A percentile compares a stretch with the other conserved stretches of the same genome.
These are phyloP conservation scores for Lignosus rhinocerotis DNA, from an alignment of 1,284 basidiomycete species.

Conservation along the genomic window DNA sequence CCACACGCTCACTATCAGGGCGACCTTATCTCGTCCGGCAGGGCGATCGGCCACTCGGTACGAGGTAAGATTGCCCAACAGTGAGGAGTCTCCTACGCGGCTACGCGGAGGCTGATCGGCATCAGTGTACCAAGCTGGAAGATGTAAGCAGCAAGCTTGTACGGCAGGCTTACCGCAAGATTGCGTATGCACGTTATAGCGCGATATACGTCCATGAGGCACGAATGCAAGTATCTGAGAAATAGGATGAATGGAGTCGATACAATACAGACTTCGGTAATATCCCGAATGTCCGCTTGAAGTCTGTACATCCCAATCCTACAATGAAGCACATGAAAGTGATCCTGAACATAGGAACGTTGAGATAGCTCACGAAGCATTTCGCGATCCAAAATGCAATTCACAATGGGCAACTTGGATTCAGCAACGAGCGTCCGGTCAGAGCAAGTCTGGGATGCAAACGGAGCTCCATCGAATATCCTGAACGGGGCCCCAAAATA, in stretches of 20 bases:
- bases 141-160: not conserved
- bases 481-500: not conserved
- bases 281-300: not conserved
- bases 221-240: not conserved
- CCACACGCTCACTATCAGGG: conserved; percentile 12
- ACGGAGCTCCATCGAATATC: conserved; percentile 5
- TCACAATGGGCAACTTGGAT: not conserved
- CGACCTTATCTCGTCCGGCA: conserved; percentile 15
- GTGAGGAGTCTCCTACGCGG: conserved; percentile 12
- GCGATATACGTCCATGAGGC: not conserved
- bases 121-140: not conserved
- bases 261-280: not conserved
- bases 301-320: not conserved
- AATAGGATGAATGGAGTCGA: not conserved
- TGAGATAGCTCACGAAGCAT: not conserved
- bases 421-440: no score
- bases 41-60: conserved; percentile 15
- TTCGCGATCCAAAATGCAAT: not conserved
- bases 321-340: not conserved
- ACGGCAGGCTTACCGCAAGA: conserved; percentile 9
- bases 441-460: not conserved
- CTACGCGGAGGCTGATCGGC: not conserved
- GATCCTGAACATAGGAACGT: not conserved
- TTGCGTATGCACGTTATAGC: conserved; percentile 9
- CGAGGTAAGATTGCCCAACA: conserved; percentile 15